Base-by-base conservation (phyloP, 352 stramenopile genomes). In the Aphanomyces invadans region DNA sequence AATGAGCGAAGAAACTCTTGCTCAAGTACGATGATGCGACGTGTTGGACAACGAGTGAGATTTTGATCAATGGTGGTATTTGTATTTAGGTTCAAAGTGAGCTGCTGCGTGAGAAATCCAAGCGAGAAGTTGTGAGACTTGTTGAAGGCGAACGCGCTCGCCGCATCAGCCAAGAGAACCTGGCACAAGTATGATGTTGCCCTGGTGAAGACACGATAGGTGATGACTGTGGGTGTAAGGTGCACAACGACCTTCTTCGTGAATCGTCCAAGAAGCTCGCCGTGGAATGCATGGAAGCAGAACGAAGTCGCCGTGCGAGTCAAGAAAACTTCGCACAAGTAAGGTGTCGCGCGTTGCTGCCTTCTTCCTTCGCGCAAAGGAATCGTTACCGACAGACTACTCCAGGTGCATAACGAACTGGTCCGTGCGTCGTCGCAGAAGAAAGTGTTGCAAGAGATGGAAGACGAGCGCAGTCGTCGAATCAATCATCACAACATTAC, bases 31-130 rank as follows among this genome's bases (percentile, higher is more conserved):
- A 39, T 65, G n/a, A n/a, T n/a, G n/a, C n/a, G n/a, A n/a, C n/a
- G n/a, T n/a, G n/a, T n/a, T n/a, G n/a, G n/a, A n/a, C n/a, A 60
- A 62, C 23, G 31, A 52, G 11, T 62, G 29, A 51, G n/a, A n/a
- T n/a, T n/a, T n/a, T n/a, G n/a, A n/a, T n/a, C n/a, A n/a, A n/a
- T n/a, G n/a, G n/a, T n/a, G n/a, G n/a, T n/a, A n/a, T n/a, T n/a
- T n/a, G n/a, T n/a, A n/a, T n/a, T 4, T 55, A 65, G 59, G 59
- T 65, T 10, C 59, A 65, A 39, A 45, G 39, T 15, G 31, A 65
- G 29, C 36, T 65, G 10, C 59, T 65, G 4, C 59, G 59, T 3
- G 59, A 38, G 51, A 36, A 65, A 19, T 52, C 59, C 4, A 65
- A 52, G 2, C n/a, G 51, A 12, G 59, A 65, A 32, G 59, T 54